These are phyloP conservation scores for Dactylellina drechsleri DNA, from an alignment of 2,329 filamentous ascomycete species.

Conservation along the genomic window DNA sequence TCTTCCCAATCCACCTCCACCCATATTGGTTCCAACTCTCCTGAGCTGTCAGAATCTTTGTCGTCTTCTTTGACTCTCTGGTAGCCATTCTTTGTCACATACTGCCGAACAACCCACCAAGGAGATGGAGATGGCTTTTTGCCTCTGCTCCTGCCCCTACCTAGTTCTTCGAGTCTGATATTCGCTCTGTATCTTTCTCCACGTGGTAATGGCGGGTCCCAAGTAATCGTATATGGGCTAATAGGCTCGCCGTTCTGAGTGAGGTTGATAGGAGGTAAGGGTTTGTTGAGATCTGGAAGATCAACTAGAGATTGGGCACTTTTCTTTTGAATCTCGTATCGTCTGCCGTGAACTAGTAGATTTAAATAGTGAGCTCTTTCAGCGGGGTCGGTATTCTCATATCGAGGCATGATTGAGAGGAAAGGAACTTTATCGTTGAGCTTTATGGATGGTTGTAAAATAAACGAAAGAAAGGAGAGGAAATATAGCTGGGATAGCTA, in stretches of 20 bases:
- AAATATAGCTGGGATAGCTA: too few relatives aligned
- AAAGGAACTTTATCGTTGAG: too few relatives aligned
- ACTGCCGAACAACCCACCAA: constrained; percentile 19
- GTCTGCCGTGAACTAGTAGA: background rate
- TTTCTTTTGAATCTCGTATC: background rate
- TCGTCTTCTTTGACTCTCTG: background rate
- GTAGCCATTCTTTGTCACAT: background rate
- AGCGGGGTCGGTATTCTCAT: background rate
- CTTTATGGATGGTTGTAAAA: too few relatives aligned
- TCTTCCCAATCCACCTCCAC: constrained; percentile 6
- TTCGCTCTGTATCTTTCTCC: background rate
- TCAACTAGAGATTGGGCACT: background rate
- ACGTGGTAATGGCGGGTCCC: background rate
- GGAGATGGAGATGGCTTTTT: background rate
- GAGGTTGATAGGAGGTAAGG: background rate
- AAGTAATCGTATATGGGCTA: background rate
- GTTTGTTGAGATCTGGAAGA: constrained; percentile 5
- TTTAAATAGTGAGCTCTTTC: background rate
- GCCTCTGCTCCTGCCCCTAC: background rate
- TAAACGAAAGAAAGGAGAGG: too few relatives aligned
- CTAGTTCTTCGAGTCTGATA: constrained; percentile 1
- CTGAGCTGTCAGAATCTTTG: background rate
- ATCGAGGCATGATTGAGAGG: too few relatives aligned
- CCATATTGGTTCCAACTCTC: constrained; percentile 8
- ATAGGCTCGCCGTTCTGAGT: background rate